Base-by-base conservation (phyloP, 208 protist genomes). In the Leishmania lainsoni region DNA sequence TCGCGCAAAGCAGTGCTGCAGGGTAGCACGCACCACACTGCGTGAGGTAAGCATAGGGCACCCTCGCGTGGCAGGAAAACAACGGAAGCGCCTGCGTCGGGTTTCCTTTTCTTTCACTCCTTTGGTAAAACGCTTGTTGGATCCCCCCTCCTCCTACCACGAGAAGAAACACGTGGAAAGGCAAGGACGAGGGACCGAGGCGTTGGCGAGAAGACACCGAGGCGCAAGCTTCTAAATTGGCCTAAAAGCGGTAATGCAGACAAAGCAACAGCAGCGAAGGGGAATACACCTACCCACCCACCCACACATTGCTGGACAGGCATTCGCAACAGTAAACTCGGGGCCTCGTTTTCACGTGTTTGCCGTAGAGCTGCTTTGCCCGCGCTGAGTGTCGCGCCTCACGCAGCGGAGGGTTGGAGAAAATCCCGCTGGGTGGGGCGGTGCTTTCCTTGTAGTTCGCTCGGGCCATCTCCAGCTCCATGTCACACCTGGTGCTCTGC, bases 401-500 rank as follows among this genome's bases (percentile, higher is more conserved):
- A 22, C 73, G 71, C 29, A 78, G 17, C 22, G 79, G 79, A 49
- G 52, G 61, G 79, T 72, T 35, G 58, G 45, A 22, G 39, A 73
- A 5, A 51, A n/a, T 29, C 9, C 20, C 42, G 69, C 69, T 73
- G 42, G 20, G 20, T 5, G 69, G 51, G 48, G 48, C 49, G 32
- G 20, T 45, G 0, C 3, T 48, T 52, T 8, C 48, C 26, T 61
- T 61, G 66, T 61, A 5, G 29, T n/a, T 70, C 22, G 35, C 26
- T 6, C 39, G 35, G 39, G 49, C 35, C 80, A 76, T 59, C 66
- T 76, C 75, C 56, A 76, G 45, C 45, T 83, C 80, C 8, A 49
- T 29, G 66, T 83, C 79, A 3, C 56, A 26, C 20, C 68, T 63
- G 1, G 59, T 76, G 29, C 54, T 45, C 73, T 76, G 73, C 52